These are phyloP conservation scores for Dipteronia dyeriana DNA, from an alignment of 345 rosid species.

Conservation along the genomic window DNA sequence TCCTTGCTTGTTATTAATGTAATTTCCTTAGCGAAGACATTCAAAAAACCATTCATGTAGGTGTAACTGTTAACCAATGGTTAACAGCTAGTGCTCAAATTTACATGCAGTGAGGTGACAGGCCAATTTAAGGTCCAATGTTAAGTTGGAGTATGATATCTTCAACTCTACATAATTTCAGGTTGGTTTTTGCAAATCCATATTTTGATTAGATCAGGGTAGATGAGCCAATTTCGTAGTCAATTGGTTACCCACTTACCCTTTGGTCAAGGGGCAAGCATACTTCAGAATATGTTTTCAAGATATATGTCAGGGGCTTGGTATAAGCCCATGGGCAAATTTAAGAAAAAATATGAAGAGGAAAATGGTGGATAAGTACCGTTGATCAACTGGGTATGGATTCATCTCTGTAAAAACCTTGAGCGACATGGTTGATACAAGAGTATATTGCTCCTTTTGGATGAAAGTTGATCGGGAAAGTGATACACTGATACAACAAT, in stretches of 20 bases:
- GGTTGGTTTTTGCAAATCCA: not conserved
- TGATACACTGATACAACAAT: not conserved
- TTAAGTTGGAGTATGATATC: not conserved
- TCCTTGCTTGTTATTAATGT: not conserved
- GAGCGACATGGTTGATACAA: not conserved
- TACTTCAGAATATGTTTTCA: not conserved
- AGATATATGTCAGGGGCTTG: not conserved
- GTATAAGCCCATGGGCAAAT: not conserved
- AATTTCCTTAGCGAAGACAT: not conserved
- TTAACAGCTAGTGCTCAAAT: not conserved
- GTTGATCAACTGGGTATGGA: slow-evolving; percentile 1
- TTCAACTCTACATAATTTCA: not conserved
- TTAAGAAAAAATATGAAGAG: not conserved
- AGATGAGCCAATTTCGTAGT: not conserved
- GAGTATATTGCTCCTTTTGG: not conserved
- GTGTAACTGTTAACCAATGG: not conserved
- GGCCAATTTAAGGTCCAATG: not conserved
- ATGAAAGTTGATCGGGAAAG: not conserved
- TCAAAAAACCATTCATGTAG: not conserved
- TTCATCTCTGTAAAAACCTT: not conserved
- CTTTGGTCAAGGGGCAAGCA: not conserved
- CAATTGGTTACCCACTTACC: not conserved
- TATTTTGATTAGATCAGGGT: not conserved
- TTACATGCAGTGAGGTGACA: not conserved
- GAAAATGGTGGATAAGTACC: not conserved